These are phyloP conservation scores for Rheum nobile DNA, from an alignment of 148 eudicot species.

Conservation along the genomic window DNA sequence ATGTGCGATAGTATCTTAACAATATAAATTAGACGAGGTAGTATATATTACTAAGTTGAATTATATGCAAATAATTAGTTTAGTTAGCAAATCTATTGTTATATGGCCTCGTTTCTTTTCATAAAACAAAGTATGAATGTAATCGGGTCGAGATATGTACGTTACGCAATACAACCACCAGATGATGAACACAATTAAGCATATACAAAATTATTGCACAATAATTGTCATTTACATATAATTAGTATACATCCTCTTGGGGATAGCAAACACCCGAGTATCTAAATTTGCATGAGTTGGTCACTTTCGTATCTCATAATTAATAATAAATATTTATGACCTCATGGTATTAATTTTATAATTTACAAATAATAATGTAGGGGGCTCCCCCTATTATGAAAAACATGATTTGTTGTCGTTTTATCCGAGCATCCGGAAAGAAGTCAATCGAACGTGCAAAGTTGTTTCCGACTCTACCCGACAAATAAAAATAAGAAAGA, in stretches of 20 bases:
- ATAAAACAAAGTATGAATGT: too few relatives aligned
- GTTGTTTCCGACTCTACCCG: neutral
- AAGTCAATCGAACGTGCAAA: neutral
- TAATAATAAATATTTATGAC: neutral
- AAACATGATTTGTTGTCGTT: neutral
- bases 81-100: too few relatives aligned
- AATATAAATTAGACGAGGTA: too few relatives aligned
- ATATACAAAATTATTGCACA: neutral
- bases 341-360: neutral
- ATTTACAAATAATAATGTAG: too few relatives aligned
- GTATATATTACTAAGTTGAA: too few relatives aligned
- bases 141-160: too few relatives aligned
- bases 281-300: neutral
- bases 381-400: neutral
- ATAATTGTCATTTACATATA: neutral
- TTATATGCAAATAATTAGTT: too few relatives aligned
- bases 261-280: neutral
- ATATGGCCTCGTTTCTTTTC: too few relatives aligned
- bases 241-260: neutral
- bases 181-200: neutral
- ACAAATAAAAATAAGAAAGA: neutral
- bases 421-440: neutral
- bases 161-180: neutral
- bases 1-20: too few relatives aligned
- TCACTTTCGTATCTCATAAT: neutral